phyloP scores from a whole-genome alignment of 202 grass and related monocot species.

The Saccharum hybrid region DNA sequence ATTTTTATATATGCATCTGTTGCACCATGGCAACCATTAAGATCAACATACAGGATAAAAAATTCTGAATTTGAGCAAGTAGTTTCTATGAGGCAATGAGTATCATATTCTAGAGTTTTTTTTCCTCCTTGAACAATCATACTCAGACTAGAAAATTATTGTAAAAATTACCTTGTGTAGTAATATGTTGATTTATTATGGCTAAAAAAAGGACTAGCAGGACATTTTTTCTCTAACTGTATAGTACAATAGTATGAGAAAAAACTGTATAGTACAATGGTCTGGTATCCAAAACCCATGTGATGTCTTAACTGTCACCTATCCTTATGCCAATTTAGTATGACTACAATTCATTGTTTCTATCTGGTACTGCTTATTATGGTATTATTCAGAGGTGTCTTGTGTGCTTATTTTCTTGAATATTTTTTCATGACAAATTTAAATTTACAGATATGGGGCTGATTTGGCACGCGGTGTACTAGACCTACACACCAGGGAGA shows the following conservation, averaged over 20 bases:
- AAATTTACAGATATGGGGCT: slow-evolving; percentile 69
- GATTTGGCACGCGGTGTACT: slow-evolving; percentile 75
- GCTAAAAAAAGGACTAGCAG: neutral
- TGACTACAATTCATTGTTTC: neutral
- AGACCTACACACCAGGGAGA: slow-evolving; percentile 73
- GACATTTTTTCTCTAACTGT: neutral
- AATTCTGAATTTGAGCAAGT: neutral
- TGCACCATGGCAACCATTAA: neutral
- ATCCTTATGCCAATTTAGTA: slow-evolving; percentile 28
- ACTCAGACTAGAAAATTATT: neutral
- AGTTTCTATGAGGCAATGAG: slow-evolving; percentile 1
- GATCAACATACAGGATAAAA: neutral
- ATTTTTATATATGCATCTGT: neutral
- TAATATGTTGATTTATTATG: slow-evolving; percentile 23
- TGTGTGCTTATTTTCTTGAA: slow-evolving; percentile 23
- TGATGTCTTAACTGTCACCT: neutral
- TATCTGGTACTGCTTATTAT: slow-evolving; percentile 34
- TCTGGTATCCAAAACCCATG: slow-evolving; percentile 1
- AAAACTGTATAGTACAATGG: neutral
- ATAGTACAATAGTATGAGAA: neutral
- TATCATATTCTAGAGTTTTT: neutral
- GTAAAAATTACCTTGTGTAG: neutral
- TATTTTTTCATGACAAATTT: slow-evolving; percentile 10
- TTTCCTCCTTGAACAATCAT: neutral
- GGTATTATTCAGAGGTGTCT: neutral